phyloP scores from a whole-genome alignment of 2,329 filamentous ascomycete genomes.

The Exserohilum rostratum region DNA sequence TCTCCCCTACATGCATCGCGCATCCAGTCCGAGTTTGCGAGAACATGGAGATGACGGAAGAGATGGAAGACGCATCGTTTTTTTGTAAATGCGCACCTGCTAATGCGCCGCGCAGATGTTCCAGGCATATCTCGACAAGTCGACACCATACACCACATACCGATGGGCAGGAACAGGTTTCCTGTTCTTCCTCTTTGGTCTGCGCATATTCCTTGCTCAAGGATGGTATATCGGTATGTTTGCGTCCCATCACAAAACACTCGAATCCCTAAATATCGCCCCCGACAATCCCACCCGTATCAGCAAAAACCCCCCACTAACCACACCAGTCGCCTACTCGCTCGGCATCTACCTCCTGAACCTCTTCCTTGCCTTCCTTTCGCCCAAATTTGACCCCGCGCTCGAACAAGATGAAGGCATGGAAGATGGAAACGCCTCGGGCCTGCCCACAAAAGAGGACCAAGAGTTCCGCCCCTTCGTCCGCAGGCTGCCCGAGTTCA shows the following conservation, averaged over 20 bases:
- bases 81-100: conserved; percentile 1
- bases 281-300: too few species aligned
- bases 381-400: conserved; percentile 98
- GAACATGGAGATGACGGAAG: neutral
- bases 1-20: conserved; percentile 14
- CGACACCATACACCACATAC: conserved; percentile 86
- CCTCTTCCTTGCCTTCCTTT: conserved; percentile 97
- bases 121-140: conserved; percentile 91
- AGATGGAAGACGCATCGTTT: neutral
- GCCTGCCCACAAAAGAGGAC: conserved; percentile 90
- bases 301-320: conserved; percentile 10
- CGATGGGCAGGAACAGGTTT: conserved; percentile 86
- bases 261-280: neutral
- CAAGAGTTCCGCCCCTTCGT: conserved; percentile 99
- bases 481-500: conserved; percentile 94
- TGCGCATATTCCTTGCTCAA: conserved; percentile 88
- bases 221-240: conserved; percentile 95
- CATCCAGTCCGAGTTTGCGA: neutral
- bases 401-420: conserved; percentile 94
- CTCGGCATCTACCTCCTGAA: conserved; percentile 99
- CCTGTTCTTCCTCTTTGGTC: conserved; percentile 79
- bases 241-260: neutral
- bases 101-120: conserved; percentile 69
- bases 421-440: conserved; percentile 81
- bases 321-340: conserved; percentile 81